phyloP scores from a whole-genome alignment of 768 basidiomycete species.

The Peribolospora kevripleyi region DNA sequence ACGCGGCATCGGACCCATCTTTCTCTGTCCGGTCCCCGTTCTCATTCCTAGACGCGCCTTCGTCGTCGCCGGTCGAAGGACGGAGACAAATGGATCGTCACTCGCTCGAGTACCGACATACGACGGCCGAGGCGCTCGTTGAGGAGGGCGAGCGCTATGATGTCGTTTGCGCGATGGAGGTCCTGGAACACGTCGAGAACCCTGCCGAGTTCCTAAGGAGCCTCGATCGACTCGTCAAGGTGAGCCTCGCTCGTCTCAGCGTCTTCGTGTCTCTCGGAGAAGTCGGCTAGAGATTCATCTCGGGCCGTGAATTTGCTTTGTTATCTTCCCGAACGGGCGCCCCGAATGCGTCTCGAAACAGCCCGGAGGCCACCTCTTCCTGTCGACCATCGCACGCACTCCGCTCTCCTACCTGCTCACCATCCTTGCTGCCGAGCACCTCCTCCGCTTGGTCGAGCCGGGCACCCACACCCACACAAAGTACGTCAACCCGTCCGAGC shows the following conservation, averaged over 20 bases:
- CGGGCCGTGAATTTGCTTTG: too few species aligned
- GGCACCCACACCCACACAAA: conserved; percentile 87
- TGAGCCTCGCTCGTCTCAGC: conserved; percentile 18
- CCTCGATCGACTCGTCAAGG: conserved; percentile 68
- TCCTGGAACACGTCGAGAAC: conserved; percentile 89
- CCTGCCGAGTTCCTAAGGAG: conserved; percentile 58
- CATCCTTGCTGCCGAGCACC: conserved; percentile 54
- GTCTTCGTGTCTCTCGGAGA: not conserved
- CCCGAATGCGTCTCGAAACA: conserved; percentile 16
- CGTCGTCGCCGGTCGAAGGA: conserved; percentile 6
- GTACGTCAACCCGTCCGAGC: conserved; percentile 64
- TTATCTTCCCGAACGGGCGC: too few species aligned
- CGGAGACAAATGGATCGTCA: not conserved
- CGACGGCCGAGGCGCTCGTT: conserved; percentile 49
- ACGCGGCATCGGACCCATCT: conserved; percentile 50
- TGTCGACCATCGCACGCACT: conserved; percentile 81
- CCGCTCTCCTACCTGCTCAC: conserved; percentile 45
- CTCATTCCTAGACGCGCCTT: not conserved
- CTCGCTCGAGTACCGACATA: conserved; percentile 40
- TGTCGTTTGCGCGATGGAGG: conserved; percentile 91
- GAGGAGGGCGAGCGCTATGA: conserved; percentile 41
- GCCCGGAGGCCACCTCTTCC: conserved; percentile 88
- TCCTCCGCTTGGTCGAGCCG: conserved; percentile 49
- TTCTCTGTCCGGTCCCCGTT: conserved; percentile 6
- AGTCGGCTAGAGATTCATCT: not conserved